These are phyloP conservation scores for Cercospora brassicicola DNA, from an alignment of 2,329 filamentous ascomycete genomes.

Conservation along the genomic window DNA sequence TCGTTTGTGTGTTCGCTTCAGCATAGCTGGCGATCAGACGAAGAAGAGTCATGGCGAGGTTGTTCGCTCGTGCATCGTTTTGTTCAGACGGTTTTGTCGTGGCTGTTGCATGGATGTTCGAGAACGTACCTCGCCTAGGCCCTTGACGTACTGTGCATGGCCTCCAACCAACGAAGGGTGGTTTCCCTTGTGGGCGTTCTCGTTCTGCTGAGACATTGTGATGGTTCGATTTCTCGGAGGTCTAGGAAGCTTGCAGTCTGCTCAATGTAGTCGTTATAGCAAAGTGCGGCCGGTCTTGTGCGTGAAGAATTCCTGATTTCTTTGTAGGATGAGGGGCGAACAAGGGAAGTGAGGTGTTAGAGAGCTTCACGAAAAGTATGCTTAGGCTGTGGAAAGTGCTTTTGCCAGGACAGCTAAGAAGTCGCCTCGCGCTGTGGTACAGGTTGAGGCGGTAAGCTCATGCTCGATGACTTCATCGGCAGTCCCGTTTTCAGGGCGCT, in stretches of 20 bases:
- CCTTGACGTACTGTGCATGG: constrained; percentile 69
- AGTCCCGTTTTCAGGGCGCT: background rate
- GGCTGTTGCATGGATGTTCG: background rate
- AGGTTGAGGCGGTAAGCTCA: background rate
- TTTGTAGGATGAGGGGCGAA: background rate
- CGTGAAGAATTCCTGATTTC: background rate
- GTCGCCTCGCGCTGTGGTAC: background rate
- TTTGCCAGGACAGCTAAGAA: constrained; percentile 1
- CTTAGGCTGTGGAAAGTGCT: background rate
- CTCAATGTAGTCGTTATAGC: background rate
- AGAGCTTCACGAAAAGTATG: constrained; percentile 2
- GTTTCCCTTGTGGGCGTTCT: constrained; percentile 36
- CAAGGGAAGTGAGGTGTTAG: background rate
- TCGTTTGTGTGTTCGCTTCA: background rate
- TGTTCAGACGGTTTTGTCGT: background rate
- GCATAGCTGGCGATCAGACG: background rate
- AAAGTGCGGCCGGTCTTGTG: background rate
- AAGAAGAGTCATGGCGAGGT: background rate
- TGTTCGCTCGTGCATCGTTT: background rate
- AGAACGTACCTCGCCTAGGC: constrained; percentile 62
- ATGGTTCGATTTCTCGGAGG: constrained; percentile 26
- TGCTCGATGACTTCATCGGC: constrained; percentile 4
- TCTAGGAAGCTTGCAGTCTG: background rate
- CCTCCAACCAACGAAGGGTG: constrained; percentile 62
- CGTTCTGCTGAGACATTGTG: constrained; percentile 12